phyloP scores from a whole-genome alignment of 169 alveolate genomes.

The Plasmodium coatneyi region DNA sequence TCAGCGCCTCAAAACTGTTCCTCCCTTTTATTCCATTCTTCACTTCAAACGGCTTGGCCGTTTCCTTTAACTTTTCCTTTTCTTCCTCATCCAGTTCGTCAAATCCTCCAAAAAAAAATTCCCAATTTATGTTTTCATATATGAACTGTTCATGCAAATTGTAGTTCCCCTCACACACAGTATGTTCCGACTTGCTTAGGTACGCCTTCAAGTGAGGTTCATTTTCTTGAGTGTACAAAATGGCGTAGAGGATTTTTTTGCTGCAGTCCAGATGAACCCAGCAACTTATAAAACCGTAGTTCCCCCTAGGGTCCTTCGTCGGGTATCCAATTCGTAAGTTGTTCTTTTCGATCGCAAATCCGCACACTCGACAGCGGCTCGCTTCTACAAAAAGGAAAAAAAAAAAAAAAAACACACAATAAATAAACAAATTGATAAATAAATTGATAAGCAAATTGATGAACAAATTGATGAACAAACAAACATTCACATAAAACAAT shows the following conservation, averaged over 20 bases:
- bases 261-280: constrained; percentile 80
- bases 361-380: constrained; percentile 75
- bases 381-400: constrained; percentile 14
- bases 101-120: constrained; percentile 44
- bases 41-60: constrained; percentile 17
- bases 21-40: constrained; percentile 3
- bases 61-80: constrained; percentile 16
- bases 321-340: constrained; percentile 76
- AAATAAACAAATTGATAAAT: neutral
- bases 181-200: constrained; percentile 2
- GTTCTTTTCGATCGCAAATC: constrained; percentile 57
- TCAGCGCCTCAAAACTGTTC: constrained; percentile 23
- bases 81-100: constrained; percentile 58
- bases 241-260: constrained; percentile 42
- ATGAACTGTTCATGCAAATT: constrained; percentile 19
- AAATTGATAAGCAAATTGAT: too few relatives aligned
- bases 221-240: constrained; percentile 35
- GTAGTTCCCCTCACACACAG: neutral
- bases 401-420: neutral
- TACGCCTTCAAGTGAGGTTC: constrained; percentile 19
- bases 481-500: neutral
- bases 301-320: constrained; percentile 75
- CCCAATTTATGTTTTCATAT: constrained; percentile 57
- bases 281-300: constrained; percentile 75
- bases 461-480: neutral